Evolutionary conservation across 371 early-diverging fungal genomes (phyloP), one percentile per base, ranked within the genome.

Genomic region (Syncephalastrum racemosum): DNA sequence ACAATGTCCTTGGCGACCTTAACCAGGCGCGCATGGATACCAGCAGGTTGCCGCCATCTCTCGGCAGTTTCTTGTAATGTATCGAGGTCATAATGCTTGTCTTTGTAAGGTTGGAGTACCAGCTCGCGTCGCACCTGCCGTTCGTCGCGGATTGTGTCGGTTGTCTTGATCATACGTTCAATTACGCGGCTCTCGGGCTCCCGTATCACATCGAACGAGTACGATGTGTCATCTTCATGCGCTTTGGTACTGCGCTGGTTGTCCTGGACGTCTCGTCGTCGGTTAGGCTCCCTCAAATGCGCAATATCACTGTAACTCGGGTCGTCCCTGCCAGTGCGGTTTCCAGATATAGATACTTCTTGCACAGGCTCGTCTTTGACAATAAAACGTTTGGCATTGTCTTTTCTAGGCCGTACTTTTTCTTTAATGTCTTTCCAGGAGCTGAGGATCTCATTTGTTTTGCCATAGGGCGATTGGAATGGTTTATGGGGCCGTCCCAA

Each of bases 1-100:
- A 59, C 50, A 27, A 88, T 66, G 2, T 68, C 52, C 23, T 60
- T 54, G 16, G 60, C 27, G 0, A 77, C 71, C 44, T 79, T 80
- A 24, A 69, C 49, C n/a, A 79, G 31, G 23, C 76, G 51, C 47
- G 73, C 68, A 1, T 8, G 31, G 20, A 6, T 41, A 58, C 44
- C 50, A 39, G 53, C 45, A 24, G 46, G 53, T 23, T 60, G 43
- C 24, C 50, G 18, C 46, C 46, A 22, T 1, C 16, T 45, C 3
- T 15, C 46, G 22, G 19, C 46, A 7, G 46, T 25, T 27, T 42
- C 8, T n/a, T 46, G 14, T 20, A 49, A 16, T 24, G 27, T 41
- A 49, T 36, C 20, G n/a, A 22, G 10, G 10, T 44, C 54, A 31
- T 22, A 43, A 46, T 55, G 15, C 18, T 8, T 24, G 19, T 49